Base-by-base conservation (phyloP, 345 rosid genomes). In the Noccaea bulbosa region DNA sequence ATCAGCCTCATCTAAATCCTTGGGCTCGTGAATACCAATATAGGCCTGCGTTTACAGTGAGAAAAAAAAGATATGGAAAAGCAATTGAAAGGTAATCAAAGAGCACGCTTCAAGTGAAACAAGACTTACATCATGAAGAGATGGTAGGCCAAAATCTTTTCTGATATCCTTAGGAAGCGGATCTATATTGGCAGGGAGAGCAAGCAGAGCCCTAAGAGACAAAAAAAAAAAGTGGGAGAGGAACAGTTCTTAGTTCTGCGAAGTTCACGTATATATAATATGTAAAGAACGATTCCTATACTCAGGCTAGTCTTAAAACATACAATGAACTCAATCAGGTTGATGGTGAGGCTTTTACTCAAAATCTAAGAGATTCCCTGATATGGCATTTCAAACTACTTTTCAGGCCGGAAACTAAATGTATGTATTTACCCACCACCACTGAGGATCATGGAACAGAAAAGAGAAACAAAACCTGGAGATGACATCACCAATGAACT, bases 1-100 rank as follows among this genome's bases (percentile, higher is more conserved):
- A 82, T 91, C 94, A 62, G 97, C 94, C 77, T 93, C 97, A 33
- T 76, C 91, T 54, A 80, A 76, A 78, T 67, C 88, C 78, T 83
- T 87, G 17, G 98, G 98, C 75, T 80, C 87, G 78, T 93, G 98
- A 73, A 93, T 91, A 67, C 91, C 88, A 64, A 72, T 44, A 69
- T 89, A 93, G 30, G 97, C 97, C 96, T 93, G 71, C 77, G 81
- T 64, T 65, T 59, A 80, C 59, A 75, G 75, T 24, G 65, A 80
- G 30, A 40, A 65, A 17, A 47, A 24, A 53, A 11, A 24, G 12
- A 38, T n/a, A 58, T 39, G 22, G 63, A 52, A 12, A 45, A 15
- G 22, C 34, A 60, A 8, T 41, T 58, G 34, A 66, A 10, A 66
- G 46, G 38, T 47, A 40, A 39, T 32, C 33, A 62, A 69, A 62